Conservation (phyloP, 2,329 filamentous ascomycete species). For the Aspergillus puulaauensis region DNA sequence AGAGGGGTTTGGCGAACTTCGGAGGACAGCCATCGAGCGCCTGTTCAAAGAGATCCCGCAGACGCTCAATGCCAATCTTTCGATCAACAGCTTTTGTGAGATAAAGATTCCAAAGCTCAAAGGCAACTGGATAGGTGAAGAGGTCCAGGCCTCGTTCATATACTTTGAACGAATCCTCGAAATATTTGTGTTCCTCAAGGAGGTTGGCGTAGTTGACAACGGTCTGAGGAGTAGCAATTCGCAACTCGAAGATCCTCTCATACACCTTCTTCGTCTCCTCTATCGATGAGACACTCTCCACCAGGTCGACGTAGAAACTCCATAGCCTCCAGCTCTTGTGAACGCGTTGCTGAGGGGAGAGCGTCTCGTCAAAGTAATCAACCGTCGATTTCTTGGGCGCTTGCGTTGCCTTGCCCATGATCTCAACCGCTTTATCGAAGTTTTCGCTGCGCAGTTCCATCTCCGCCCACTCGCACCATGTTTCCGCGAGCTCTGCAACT, state of each 20-base stretch:
- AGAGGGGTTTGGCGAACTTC: constrained; percentile 93
- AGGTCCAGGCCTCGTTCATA: constrained; percentile 95
- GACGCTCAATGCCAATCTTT: constrained; percentile 89
- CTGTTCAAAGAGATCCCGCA: constrained; percentile 95
- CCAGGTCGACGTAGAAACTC: constrained; percentile 98
- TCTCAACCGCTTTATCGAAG: constrained; percentile 88
- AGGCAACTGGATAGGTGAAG: constrained; percentile 98
- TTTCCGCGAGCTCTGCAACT: constrained; percentile 93
- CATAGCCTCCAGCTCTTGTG: constrained; percentile 99
- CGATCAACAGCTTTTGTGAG: constrained; percentile 95
- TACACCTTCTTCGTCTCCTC: constrained; percentile 94
- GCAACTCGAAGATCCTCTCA: constrained; percentile 95
- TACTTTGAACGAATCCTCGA: constrained; percentile 95
- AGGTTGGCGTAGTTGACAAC: constrained; percentile 98
- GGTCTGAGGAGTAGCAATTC: constrained; percentile 95
- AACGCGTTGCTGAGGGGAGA: constrained; percentile 91
- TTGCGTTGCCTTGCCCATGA: constrained; percentile 96
- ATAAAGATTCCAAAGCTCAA: constrained; percentile 98
- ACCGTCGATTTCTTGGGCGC: constrained; percentile 96
- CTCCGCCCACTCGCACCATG: constrained; percentile 99
- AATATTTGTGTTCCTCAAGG: constrained; percentile 90
- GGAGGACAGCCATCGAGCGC: constrained; percentile 91
- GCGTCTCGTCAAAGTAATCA: constrained; percentile 96
- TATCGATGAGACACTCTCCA: constrained; percentile 87
- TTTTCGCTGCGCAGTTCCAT: constrained; percentile 96